Evolutionary conservation across 305 asterid species (phyloP), one percentile per base, ranked within the genome.

Genomic region (Euphrasia arctica): DNA sequence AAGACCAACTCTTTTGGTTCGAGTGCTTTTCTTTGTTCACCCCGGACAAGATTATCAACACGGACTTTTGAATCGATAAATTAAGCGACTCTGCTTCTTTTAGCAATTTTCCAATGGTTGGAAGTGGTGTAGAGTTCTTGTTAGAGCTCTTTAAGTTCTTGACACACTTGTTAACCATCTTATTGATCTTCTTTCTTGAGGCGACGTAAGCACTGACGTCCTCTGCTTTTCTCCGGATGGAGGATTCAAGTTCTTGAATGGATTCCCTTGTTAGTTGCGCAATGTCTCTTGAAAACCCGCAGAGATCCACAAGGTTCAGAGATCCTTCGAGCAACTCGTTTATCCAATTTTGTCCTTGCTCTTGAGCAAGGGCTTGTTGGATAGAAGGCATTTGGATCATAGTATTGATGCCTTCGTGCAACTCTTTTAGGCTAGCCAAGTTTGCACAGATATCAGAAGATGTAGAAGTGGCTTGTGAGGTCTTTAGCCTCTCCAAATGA

Each of bases 221-320:
- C 0, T 27, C 58, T 12, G 65, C 43, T 12, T 45, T 74, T 57
- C 82, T 70, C 54, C 82, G 48, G 2, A 82, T 55, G 62, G 80
- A 73, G 42, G 84, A 82, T 27, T 72, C 78, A 0, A 82, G 76
- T 4, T 75, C 76, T 18, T 72, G 78, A 42, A 84, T 11, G 0
- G 67, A 77, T 62, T 67, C 77, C 62, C 68, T 81, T 54, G 67
- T 60, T 25, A 36, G 51, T 2, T 25, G 36, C 22, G 68, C 70
- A 6, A 68, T 41, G 1, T 80, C 83, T 64, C 74, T 64, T 5
- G 60, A 34, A 34, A 64, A 42, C 55, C 51, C 67, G 34, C 79
- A 70, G 2, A 62, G 68, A 59, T 75, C 75, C 10, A 70, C 59
- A 2, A 70, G 72, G 66, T 29, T 25, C 0, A 70, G 70, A 49